Conservation (phyloP, 2,329 filamentous ascomycete genomes). For the Alternaria metachromatica region DNA sequence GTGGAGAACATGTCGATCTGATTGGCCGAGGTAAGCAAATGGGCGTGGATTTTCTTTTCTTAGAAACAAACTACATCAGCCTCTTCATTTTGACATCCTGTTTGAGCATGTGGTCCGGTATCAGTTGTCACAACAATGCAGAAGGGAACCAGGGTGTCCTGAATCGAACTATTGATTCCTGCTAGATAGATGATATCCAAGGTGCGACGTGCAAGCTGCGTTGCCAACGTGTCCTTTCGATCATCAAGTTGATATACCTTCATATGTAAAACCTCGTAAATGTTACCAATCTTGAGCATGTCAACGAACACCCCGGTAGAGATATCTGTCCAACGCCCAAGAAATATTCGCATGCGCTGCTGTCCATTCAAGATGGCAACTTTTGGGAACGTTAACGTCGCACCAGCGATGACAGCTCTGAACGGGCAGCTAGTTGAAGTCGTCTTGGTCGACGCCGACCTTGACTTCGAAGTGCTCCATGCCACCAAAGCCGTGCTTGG, state of each 20-base stretch:
- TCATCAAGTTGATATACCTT: neutral
- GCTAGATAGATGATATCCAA: neutral
- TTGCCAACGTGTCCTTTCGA: neutral
- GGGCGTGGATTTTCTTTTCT: neutral
- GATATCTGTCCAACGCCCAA: neutral
- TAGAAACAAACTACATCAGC: neutral
- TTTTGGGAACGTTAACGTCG: neutral
- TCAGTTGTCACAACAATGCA: neutral
- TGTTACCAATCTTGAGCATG: neutral
- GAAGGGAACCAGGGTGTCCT: neutral
- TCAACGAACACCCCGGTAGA: neutral
- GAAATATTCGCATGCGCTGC: neutral
- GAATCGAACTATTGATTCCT: neutral
- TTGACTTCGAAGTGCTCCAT: constrained; percentile 41
- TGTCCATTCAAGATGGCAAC: neutral
- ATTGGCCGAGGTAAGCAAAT: neutral
- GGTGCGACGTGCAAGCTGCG: neutral
- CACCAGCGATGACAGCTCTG: neutral
- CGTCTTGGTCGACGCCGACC: constrained; percentile 25
- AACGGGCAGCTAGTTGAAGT: neutral
- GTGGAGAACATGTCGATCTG: neutral
- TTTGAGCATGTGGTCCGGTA: neutral
- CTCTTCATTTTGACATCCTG: neutral
- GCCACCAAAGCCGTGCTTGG: constrained; percentile 23
- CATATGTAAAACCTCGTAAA: constrained; percentile 1